These are phyloP conservation scores for Volvariella surrecta DNA, from an alignment of 1,284 basidiomycete species.

Conservation along the genomic window DNA sequence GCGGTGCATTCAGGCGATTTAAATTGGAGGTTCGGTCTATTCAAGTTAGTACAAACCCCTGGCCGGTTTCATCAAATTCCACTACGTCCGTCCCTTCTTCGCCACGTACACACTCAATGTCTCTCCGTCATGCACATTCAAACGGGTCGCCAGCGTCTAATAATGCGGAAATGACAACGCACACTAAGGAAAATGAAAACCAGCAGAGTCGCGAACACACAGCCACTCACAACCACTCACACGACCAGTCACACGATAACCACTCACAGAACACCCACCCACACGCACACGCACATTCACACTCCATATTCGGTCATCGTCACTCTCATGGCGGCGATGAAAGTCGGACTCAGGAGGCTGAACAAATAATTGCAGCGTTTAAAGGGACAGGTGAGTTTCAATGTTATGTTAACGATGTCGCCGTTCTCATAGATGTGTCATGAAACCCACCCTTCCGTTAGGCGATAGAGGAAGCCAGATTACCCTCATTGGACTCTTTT, in stretches of 20 bases:
- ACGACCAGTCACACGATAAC: too few relatives aligned
- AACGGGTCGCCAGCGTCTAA: slow-evolving; percentile 3
- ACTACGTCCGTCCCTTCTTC: too few relatives aligned
- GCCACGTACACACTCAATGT: too few relatives aligned
- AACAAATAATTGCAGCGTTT: slow-evolving; percentile 65
- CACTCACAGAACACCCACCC: too few relatives aligned
- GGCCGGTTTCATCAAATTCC: too few relatives aligned
- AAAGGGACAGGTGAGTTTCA: slow-evolving; percentile 50
- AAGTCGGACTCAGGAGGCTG: slow-evolving; percentile 45
- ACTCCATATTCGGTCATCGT: slow-evolving; percentile 51
- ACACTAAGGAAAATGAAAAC: slow-evolving; percentile 9
- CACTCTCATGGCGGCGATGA: slow-evolving; percentile 63
- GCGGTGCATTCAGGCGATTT: too few relatives aligned
- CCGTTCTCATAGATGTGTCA: too few relatives aligned
- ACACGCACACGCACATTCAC: slow-evolving; percentile 32
- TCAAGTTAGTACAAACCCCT: too few relatives aligned
- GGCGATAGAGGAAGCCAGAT: slow-evolving; percentile 80
- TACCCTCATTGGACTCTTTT: slow-evolving; percentile 79
- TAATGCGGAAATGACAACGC: slow-evolving; percentile 7
- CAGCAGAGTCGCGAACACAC: slow-evolving; percentile 18
- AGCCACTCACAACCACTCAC: slow-evolving; percentile 13
- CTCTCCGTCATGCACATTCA: too few relatives aligned
- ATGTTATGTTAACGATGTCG: neutral
- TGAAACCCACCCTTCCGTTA: slow-evolving; percentile 14
- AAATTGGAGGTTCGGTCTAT: too few relatives aligned